Evolutionary conservation across 2,329 filamentous ascomycete genomes (phyloP), one percentile per base, ranked within the genome.

Genomic region (Aspergillus tubingensis): DNA sequence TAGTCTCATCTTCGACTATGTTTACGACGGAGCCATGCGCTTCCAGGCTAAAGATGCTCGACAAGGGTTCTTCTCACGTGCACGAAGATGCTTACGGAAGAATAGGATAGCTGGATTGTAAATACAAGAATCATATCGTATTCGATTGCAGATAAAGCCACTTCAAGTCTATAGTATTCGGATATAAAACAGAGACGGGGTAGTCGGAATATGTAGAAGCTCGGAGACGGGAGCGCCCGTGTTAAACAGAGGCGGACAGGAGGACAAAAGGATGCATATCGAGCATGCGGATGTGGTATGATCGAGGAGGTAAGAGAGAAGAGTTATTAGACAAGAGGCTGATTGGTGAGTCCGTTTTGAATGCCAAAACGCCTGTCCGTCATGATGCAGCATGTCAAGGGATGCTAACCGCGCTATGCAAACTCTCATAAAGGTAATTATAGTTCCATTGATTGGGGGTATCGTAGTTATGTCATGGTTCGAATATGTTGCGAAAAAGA

Each of bases 371-470:
- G 71, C 74, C 74, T 65, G 65, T 68, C 62, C 66, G 61, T 72
- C 69, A 69, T 72, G 67, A 75, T 73, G 70, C 67, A 69, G 67
- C 66, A 73, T 68, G 66, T 70, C 66, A 67, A 67, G 71, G 58
- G 64, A 71, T 72, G 71, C 73, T 70, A 70, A 72, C 72, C 73
- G 67, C 73, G 74, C 73, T 77, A 76, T 77, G 75, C 74, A 77
- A 76, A 70, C 68, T 67, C 67, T 67, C 68, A 63, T 63, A 64
- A 67, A 60, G 57, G 63, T 63, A 63, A 58, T 65, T 55, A 51
- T 67, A 67, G 62, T 66, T 62, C 68, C 64, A 74, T 70, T 72
- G 66, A 67, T 25, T 8, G 71, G 70, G 73, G 73, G 74, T 77
- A 77, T 77, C 73, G 72, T 74, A 67, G 67, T 71, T 68, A 55